phyloP scores from a whole-genome alignment of 2,329 filamentous ascomycete species.

The Diaporthe ampelina region DNA sequence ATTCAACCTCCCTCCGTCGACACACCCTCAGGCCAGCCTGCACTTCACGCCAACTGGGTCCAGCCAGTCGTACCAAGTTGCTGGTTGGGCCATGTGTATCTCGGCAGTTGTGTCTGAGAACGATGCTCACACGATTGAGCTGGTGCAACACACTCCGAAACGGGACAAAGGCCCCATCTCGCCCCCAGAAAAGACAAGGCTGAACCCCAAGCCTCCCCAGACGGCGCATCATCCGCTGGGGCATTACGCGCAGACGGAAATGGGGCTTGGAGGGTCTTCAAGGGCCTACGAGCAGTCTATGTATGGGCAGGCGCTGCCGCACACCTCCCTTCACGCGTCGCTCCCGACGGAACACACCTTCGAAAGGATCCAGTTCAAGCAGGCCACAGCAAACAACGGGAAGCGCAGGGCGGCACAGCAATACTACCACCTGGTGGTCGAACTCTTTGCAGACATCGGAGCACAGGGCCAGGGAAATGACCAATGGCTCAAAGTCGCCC shows the following conservation, averaged over 20 bases:
- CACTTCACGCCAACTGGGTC: conserved; percentile 66
- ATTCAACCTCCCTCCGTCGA: conserved; percentile 75
- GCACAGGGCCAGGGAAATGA: conserved; percentile 57
- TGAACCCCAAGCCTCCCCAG: conserved; percentile 76
- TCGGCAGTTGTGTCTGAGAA: conserved; percentile 85
- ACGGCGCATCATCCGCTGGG: conserved; percentile 59
- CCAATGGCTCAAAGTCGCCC: conserved; percentile 79
- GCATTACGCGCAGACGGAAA: conserved; percentile 59
- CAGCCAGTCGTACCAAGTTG: conserved; percentile 73
- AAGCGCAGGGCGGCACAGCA: conserved; percentile 92
- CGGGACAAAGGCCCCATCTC: conserved; percentile 88
- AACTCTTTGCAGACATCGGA: conserved; percentile 81
- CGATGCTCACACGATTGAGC: conserved; percentile 81
- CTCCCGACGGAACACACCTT: conserved; percentile 74
- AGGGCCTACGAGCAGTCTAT: conserved; percentile 57
- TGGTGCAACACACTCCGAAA: conserved; percentile 93
- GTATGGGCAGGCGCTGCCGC: conserved; percentile 54
- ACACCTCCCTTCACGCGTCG: conserved; percentile 45
- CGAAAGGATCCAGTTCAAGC: conserved; percentile 94
- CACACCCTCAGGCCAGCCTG: conserved; percentile 53
- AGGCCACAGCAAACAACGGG: conserved; percentile 93
- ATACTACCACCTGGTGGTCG: conserved; percentile 91
- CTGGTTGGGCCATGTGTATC: conserved; percentile 85
- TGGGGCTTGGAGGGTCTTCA: conserved; percentile 50
- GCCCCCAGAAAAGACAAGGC: conserved; percentile 77